Evolutionary conservation across 306 rosid genomes (phyloP), one percentile per base, ranked within the genome.

Genomic region (Cercis canadensis): DNA sequence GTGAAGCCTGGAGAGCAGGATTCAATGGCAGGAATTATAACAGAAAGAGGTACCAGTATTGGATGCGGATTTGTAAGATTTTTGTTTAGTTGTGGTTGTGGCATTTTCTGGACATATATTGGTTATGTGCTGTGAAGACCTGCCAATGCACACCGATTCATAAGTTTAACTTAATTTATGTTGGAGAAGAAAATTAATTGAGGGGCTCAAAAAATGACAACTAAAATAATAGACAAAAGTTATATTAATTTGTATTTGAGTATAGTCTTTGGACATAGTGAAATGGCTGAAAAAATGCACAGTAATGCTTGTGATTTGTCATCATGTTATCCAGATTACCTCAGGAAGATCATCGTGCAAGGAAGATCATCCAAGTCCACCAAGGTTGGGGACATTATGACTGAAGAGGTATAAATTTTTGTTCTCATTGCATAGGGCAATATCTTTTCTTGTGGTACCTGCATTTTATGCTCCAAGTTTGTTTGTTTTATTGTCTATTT

Each of bases 341-440:
- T 95, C 62, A 73, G 99, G 81, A 95, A 95, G 95, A 95, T 95
- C 87, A 91, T 95, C 15, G 96, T 95, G 72, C 99, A 95, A 82
- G 99, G 99, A 64, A 89, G 97, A 73, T 95, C 99, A 52, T 95
- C 99, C 83, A 95, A 95, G 83, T 86, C 96, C 56, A 95, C 99
- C 19, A 95, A 91, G 85, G 99, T 95, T 41, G 99, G 99, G 63
- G 99, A 95, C 79, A 95, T 95, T 70, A 95, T 95, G 99, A 95
- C 99, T 11, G 99, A 95, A 74, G 99, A 95, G 97, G 99, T 95
- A 89, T 58, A 24, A 57, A 17, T 40, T 57, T 24, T 53, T 34
- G 55, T 11, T 18, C 18, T 60, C 60, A 5, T 56, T 55, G n/a
- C 16, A 13, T 45, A 12, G 12, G 49, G 40, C 44, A 55, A 17